Evolutionary conservation across 2,329 filamentous ascomycete genomes (phyloP), one percentile per base, ranked within the genome.

Genomic region (Fusarium beomiforme): DNA sequence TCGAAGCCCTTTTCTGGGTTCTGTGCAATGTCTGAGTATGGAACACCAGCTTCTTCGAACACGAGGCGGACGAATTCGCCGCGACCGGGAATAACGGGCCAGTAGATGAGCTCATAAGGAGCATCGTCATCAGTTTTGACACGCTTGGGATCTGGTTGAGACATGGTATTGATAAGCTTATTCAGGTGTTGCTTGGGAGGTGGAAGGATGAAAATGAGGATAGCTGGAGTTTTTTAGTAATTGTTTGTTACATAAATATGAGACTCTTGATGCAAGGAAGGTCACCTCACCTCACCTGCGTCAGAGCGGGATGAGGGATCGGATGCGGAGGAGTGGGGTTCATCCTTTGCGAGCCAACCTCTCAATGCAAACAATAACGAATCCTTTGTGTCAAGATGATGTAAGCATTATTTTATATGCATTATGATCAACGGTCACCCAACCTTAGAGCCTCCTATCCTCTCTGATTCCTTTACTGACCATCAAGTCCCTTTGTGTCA

Each of bases 21-120:
- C 50, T 77, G 77, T 49, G 78, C 67, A 33, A 64, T 83, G 81
- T 95, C 92, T 26, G 80, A 88, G 83, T 93, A 95, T 7, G 86
- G 78, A 2, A 87, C 87, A 21, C 86, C 86, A 23, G 89, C 85
- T 56, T 92, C 91, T 81, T 95, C 92, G 71, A 95, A 88, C 19
- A 86, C 86, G 14, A 95, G 87, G 24, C 93, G 92, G 77, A 94
- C 82, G 78, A 89, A 89, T 78, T 95, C 93, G 67, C 90, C 93
- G 51, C 93, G 91, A 42, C 93, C 93, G 36, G 93, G 93, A 29
- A 93, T 82, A 21, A 80, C 80, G 21, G 91, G 91, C 88, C 91
- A 93, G 85, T 94, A 94, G 77, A 93, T 84, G 62, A 93, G 86
- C 70, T 90, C 84, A 78, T 91, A 92, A 1, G 85, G 82, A 58